These are phyloP conservation scores for Xylariaceae sp. DNA, from an alignment of 2,329 filamentous ascomycete species.

Conservation along the genomic window DNA sequence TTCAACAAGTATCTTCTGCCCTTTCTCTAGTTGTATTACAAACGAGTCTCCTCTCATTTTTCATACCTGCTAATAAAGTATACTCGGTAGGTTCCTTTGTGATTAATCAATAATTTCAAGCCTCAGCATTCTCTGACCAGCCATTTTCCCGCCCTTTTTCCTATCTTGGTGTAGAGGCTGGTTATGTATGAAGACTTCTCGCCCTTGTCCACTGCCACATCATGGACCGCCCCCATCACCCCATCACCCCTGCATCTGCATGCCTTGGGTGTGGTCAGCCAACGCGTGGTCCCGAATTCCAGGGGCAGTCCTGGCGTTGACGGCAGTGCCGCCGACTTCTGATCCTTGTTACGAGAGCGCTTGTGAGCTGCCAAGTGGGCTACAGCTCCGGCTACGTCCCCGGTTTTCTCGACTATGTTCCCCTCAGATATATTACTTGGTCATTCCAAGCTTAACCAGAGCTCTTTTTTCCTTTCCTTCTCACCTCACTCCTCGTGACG, in stretches of 20 bases:
- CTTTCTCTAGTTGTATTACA: too few species aligned
- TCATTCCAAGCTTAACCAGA: slow-evolving; percentile 8
- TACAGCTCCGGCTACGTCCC: slow-evolving; percentile 11
- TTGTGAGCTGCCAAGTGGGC: slow-evolving; percentile 18
- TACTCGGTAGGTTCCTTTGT: too few species aligned
- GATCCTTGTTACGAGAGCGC: slow-evolving; percentile 1
- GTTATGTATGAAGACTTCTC: background rate
- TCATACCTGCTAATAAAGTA: too few species aligned
- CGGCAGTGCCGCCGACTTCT: background rate
- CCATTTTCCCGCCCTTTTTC: too few species aligned
- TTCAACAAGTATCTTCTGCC: too few species aligned
- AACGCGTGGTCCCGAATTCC: background rate
- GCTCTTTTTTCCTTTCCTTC: slow-evolving; percentile 8
- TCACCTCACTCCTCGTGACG: slow-evolving; percentile 26
- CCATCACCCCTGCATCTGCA: slow-evolving; percentile 16
- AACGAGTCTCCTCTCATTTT: too few species aligned
- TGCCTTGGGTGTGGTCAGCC: background rate
- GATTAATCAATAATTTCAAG: too few species aligned
- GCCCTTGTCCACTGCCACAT: slow-evolving; percentile 8
- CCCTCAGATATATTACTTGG: too few species aligned
- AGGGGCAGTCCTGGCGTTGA: slow-evolving; percentile 1
- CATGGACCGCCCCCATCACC: background rate
- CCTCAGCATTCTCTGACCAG: too few species aligned
- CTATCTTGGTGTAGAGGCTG: too few species aligned
- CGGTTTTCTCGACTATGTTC: slow-evolving; percentile 17